Percentiles rank a stretch among this genome's conserved stretches.
Evolutionary conservation across 129 eudicot genomes (phyloP).

Genomic region (Logfia minima): DNA sequence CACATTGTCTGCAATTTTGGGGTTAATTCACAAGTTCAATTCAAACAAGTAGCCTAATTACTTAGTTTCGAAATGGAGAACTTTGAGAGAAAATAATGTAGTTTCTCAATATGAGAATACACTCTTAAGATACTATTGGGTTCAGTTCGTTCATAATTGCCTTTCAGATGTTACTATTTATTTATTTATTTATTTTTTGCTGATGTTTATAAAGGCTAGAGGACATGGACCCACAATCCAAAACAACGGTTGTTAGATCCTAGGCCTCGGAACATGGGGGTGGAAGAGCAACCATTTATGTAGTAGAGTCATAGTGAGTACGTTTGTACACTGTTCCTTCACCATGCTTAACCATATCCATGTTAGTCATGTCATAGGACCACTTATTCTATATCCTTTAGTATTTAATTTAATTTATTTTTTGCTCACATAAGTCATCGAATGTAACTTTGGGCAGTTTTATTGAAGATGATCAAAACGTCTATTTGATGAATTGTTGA

Average conservation of each 20-base stretch:
- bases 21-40: no score
- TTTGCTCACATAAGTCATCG: not conserved
- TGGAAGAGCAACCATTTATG: not conserved
- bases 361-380: not conserved
- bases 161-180: no score
- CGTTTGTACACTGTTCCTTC: not conserved
- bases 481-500: no score
- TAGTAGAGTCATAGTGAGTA: not conserved
- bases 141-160: no score
- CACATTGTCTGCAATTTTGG: no score
- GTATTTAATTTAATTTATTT: no score
- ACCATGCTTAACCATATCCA: not conserved
- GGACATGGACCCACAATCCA: not conserved
- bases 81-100: no score
- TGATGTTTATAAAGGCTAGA: not conserved
- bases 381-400: not conserved
- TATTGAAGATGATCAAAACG: not conserved
- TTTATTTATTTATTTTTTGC: not conserved
- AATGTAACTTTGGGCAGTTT: not conserved
- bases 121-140: no score
- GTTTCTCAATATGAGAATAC: no score
- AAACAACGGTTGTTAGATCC: not conserved
- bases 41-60: no score
- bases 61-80: no score
- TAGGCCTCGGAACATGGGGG: not conserved